Evolutionary conservation across 257 asterid species (phyloP), one percentile per base, ranked within the genome.

Genomic region (Galeopsis tetrahit): DNA sequence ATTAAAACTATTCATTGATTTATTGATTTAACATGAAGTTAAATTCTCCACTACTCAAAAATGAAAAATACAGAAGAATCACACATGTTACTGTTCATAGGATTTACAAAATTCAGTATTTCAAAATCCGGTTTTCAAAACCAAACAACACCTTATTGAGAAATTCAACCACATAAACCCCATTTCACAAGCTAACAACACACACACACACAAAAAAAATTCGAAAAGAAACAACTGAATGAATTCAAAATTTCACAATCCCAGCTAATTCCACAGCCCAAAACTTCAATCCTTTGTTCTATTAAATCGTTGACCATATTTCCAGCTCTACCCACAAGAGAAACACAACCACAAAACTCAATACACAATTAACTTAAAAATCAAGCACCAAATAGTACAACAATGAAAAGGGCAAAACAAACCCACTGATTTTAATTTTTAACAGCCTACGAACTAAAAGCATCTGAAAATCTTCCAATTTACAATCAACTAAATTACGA

Each of bases 261-360:
- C 72, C 63, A 61, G 32, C 75, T 42, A 43, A 60, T 43, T 60
- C 15, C 49, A 52, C 46, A 52, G 34, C 71, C 72, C 68, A 53
- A 53, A 71, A 33, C 61, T 6, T 21, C 63, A 72, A 79, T 65
- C 77, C 63, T 66, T 15, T n/a, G 34, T 31, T 42, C 42, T 1
- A 56, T 39, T 56, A 46, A 74, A 77, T 71, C 80, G 79, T 76
- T 72, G 76, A 75, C 83, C 82, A 63, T 63, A 61, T 40, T 55
- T 58, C 52, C 14, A 66, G 44, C 51, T 43, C 56, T 34, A 53
- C 8, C 53, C 33, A 46, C 71, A 43, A 11, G 38, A 38, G 35
- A 35, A 60, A 17, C 62, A 9, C 63, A 59, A 34, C 60, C 53
- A 48, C 17, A 33, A 32, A 64, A 35, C 14, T 33, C 65, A 39